phyloP scores from a whole-genome alignment of 495 filamentous ascomycete genomes.

The Zalerion maritima region DNA sequence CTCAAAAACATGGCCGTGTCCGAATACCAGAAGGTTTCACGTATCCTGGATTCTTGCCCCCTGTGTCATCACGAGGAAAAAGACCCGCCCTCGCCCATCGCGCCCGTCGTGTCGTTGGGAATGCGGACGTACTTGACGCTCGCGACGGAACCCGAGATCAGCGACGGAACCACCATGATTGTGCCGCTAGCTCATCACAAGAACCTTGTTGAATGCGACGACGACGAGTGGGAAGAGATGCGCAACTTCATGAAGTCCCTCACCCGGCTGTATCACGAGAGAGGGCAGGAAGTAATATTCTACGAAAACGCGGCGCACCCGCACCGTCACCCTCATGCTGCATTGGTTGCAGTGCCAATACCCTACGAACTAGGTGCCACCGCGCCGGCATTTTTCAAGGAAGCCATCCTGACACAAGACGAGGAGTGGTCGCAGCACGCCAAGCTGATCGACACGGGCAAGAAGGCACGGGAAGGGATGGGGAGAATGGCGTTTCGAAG shows the following conservation, averaged over 20 bases:
- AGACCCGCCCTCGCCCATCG: conserved; percentile 56
- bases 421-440: conserved; percentile 93
- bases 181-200: conserved; percentile 77
- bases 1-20: conserved; percentile 76
- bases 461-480: conserved; percentile 46
- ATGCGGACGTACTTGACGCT: conserved; percentile 81
- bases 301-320: conserved; percentile 91
- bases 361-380: conserved; percentile 78
- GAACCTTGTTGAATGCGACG: conserved; percentile 92
- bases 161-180: conserved; percentile 68
- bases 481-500: conserved; percentile 74
- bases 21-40: conserved; percentile 83
- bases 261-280: conserved; percentile 81
- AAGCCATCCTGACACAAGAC: conserved; percentile 77
- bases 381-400: conserved; percentile 87
- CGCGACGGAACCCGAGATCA: conserved; percentile 80
- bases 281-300: conserved; percentile 83
- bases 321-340: conserved; percentile 65
- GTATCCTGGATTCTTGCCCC: conserved; percentile 74
- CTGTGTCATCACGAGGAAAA: conserved; percentile 90
- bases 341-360: conserved; percentile 74
- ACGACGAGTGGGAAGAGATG: conserved; percentile 98
- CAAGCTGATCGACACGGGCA: conserved; percentile 80
- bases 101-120: conserved; percentile 77
- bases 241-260: conserved; percentile 98